Percentiles rank a stretch among this genome's conserved stretches.
Conservation (phyloP, 257 asterid species). For the Jacaranda mimosifolia region DNA sequence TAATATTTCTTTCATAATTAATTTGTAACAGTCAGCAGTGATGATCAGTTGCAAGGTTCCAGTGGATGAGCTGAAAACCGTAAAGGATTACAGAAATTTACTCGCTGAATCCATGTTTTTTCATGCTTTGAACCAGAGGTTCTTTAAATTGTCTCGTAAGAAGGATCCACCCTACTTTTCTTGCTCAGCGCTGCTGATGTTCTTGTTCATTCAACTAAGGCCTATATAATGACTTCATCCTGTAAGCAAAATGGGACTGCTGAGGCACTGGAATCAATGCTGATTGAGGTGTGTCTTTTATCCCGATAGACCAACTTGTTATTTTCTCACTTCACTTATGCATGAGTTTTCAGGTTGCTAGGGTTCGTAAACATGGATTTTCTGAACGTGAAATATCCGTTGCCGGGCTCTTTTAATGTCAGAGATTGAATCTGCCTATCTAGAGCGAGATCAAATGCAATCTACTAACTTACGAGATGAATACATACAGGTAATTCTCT, state of each 20-base stretch:
- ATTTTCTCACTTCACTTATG: conserved; percentile 49
- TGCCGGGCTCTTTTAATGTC: conserved; percentile 87
- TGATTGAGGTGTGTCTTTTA: conserved; percentile 73
- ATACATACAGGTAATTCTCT: conserved; percentile 71
- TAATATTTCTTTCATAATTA: conserved; percentile 34
- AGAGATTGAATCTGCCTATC: conserved; percentile 92
- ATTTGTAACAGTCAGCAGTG: conserved; percentile 85
- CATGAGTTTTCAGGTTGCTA: conserved; percentile 74
- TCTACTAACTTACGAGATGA: conserved; percentile 89
- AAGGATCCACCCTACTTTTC: conserved; percentile 93
- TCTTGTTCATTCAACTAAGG: conserved; percentile 83
- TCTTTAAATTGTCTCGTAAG: conserved; percentile 89
- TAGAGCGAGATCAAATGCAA: conserved; percentile 95
- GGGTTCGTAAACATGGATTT: conserved; percentile 87
- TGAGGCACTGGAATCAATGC: conserved; percentile 90
- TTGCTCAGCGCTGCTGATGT: conserved; percentile 92
- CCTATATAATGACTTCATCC: conserved; percentile 89
- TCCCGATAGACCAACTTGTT: conserved; percentile 23
- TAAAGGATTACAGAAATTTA: conserved; percentile 83
- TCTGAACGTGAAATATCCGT: conserved; percentile 90
- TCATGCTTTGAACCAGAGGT: conserved; percentile 94
- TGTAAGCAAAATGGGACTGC: conserved; percentile 89
- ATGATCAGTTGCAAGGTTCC: conserved; percentile 95
- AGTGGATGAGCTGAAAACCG: conserved; percentile 73
- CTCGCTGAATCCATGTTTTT: conserved; percentile 97